phyloP scores from a whole-genome alignment of 371 early-diverging fungal genomes.

The Mucor mucedo region DNA sequence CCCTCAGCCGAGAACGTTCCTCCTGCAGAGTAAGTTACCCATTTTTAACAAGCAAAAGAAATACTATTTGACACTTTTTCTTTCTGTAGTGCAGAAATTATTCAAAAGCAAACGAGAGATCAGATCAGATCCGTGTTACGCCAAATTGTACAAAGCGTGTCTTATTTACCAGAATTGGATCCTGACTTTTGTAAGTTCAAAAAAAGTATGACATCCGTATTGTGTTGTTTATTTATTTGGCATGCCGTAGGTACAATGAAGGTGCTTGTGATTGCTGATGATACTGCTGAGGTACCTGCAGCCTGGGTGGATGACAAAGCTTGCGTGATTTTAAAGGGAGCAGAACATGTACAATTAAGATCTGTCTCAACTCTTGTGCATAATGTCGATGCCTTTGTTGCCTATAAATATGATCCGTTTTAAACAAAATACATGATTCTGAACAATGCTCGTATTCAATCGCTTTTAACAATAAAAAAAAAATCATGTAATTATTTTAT shows the following conservation, averaged over 20 bases:
- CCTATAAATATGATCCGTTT: slow-evolving; percentile 64
- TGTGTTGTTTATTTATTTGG: neutral
- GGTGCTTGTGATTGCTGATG: slow-evolving; percentile 87
- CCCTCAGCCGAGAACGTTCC: slow-evolving; percentile 30
- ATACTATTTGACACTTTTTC: slow-evolving; percentile 17
- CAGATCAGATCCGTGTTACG: slow-evolving; percentile 90
- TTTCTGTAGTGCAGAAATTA: slow-evolving; percentile 55
- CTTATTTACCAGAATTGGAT: slow-evolving; percentile 88
- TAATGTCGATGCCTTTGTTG: slow-evolving; percentile 84
- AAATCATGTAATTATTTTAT: too few relatives aligned
- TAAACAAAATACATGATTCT: slow-evolving; percentile 5
- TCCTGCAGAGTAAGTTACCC: slow-evolving; percentile 27
- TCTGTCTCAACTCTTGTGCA: slow-evolving; percentile 85
- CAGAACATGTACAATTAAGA: slow-evolving; percentile 83
- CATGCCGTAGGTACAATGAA: slow-evolving; percentile 77
- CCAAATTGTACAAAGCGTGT: slow-evolving; percentile 89
- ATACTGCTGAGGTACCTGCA: slow-evolving; percentile 84
- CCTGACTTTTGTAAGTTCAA: slow-evolving; percentile 71
- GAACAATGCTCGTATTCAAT: too few relatives aligned
- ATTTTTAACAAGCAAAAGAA: neutral
- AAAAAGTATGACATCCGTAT: neutral
- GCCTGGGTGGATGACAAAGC: slow-evolving; percentile 89
- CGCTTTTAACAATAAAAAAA: too few relatives aligned
- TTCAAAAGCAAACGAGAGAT: slow-evolving; percentile 40
- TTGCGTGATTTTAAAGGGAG: slow-evolving; percentile 72